Conservation (phyloP, 768 basidiomycete species). For the Phaffia australis region DNA sequence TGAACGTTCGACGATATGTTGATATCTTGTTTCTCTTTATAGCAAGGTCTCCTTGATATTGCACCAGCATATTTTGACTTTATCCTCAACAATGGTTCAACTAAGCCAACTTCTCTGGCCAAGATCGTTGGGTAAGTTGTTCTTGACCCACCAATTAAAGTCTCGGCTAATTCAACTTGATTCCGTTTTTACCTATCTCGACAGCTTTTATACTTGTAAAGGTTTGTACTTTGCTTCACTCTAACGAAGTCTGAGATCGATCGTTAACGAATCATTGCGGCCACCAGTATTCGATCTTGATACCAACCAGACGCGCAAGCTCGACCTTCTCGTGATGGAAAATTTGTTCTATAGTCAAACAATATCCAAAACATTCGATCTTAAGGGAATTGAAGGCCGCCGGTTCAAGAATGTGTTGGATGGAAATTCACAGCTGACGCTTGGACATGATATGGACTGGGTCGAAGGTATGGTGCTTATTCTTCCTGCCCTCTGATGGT, state of each 20-base stretch:
- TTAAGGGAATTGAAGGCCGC: slow-evolving; percentile 72
- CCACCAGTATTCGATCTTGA: slow-evolving; percentile 59
- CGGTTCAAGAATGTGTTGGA: slow-evolving; percentile 51
- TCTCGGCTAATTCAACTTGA: slow-evolving; percentile 1
- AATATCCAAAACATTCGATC: slow-evolving; percentile 60
- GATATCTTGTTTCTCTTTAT: not conserved
- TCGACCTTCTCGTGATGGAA: slow-evolving; percentile 74
- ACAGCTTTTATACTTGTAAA: slow-evolving; percentile 14
- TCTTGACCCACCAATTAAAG: slow-evolving; percentile 47
- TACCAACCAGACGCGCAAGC: slow-evolving; percentile 52
- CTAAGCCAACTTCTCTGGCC: slow-evolving; percentile 56
- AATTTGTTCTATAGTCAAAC: slow-evolving; percentile 65
- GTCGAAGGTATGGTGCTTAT: slow-evolving; percentile 49
- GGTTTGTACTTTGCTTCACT: slow-evolving; percentile 7
- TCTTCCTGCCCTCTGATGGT: slow-evolving; percentile 16
- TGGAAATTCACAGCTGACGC: slow-evolving; percentile 47
- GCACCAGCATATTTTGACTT: slow-evolving; percentile 70
- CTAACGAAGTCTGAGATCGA: no score
- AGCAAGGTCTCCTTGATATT: slow-evolving; percentile 62
- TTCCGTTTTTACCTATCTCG: not conserved
- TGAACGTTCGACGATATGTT: not conserved
- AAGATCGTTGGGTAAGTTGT: slow-evolving; percentile 56
- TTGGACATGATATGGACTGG: slow-evolving; percentile 66
- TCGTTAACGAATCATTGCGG: slow-evolving; percentile 31
- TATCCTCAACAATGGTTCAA: slow-evolving; percentile 54